Evolutionary conservation across 176 grass and related monocot species (phyloP).

Genomic region (Canna indica): DNA sequence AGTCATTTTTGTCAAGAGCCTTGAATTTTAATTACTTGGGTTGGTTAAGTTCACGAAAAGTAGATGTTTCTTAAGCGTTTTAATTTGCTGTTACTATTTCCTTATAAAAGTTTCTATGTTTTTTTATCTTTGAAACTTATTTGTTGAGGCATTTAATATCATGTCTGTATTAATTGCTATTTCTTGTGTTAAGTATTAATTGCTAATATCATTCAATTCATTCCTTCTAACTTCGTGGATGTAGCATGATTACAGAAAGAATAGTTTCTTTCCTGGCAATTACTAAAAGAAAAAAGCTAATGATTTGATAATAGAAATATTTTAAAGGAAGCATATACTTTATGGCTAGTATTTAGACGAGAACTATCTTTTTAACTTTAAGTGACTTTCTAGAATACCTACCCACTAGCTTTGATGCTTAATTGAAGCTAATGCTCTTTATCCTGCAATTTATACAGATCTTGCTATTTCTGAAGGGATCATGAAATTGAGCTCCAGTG

Average conservation of each 20-base stretch:
- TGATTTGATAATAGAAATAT: no score
- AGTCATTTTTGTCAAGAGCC: no score
- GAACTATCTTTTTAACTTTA: no score
- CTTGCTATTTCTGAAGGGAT: background rate
- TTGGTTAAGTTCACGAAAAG: background rate
- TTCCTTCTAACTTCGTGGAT: background rate
- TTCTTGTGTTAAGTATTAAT: background rate
- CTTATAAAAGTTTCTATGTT: background rate
- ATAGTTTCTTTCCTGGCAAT: background rate
- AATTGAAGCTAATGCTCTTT: background rate
- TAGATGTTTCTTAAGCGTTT: background rate
- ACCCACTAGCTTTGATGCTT: no score
- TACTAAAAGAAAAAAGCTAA: background rate
- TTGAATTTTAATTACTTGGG: background rate
- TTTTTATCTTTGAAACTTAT: background rate
- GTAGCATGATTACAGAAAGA: background rate
- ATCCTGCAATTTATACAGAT: background rate
- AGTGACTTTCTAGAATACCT: no score
- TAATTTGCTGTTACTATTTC: background rate
- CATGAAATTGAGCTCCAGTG: conserved; percentile 10
- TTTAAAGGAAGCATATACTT: no score
- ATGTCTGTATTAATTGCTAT: background rate
- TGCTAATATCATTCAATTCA: background rate
- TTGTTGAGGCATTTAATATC: background rate
- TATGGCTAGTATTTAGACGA: no score